Percentiles rank a stretch among this genome's conserved stretches.
These are phyloP conservation scores for Monilinia fructigena DNA, from an alignment of 2,329 filamentous ascomycete species.

Conservation along the genomic window DNA sequence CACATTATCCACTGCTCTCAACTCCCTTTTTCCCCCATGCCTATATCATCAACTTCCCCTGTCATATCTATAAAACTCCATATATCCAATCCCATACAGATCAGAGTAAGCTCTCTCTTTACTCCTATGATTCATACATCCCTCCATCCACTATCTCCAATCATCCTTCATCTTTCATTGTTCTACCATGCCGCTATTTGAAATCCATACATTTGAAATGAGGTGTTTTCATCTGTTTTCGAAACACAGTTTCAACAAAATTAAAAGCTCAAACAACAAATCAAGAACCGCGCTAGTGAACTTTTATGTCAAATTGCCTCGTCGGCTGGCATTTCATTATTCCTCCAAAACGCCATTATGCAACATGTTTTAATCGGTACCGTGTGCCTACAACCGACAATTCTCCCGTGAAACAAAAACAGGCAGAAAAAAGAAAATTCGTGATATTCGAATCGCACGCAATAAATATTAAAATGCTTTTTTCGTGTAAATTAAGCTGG, in stretches of 20 bases:
- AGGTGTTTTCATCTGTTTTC: conserved; percentile 1
- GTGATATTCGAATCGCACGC: conserved; percentile 9
- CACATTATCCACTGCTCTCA: background rate
- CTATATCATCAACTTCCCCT: background rate
- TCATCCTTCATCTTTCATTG: conserved; percentile 6
- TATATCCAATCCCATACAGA: background rate
- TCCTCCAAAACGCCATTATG: conserved; percentile 10
- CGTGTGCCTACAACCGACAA: background rate
- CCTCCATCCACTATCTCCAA: background rate
- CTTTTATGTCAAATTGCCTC: conserved; percentile 4
- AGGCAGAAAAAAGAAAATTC: conserved; percentile 7
- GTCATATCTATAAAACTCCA: background rate
- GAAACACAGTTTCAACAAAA: conserved; percentile 1
- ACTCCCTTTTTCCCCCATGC: background rate
- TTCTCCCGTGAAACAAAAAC: background rate
- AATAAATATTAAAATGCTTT: conserved; percentile 22
- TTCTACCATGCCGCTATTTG: background rate
- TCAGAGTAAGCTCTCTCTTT: background rate
- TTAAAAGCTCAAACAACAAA: background rate
- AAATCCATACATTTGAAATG: background rate
- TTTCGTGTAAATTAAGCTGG: conserved; percentile 21
- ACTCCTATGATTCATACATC: too few relatives aligned
- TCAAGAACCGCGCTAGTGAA: background rate
- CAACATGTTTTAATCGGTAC: background rate
- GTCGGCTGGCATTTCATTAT: background rate